Base-by-base conservation (phyloP, 2,329 filamentous ascomycete species). In the Cyanodermella asteris region DNA sequence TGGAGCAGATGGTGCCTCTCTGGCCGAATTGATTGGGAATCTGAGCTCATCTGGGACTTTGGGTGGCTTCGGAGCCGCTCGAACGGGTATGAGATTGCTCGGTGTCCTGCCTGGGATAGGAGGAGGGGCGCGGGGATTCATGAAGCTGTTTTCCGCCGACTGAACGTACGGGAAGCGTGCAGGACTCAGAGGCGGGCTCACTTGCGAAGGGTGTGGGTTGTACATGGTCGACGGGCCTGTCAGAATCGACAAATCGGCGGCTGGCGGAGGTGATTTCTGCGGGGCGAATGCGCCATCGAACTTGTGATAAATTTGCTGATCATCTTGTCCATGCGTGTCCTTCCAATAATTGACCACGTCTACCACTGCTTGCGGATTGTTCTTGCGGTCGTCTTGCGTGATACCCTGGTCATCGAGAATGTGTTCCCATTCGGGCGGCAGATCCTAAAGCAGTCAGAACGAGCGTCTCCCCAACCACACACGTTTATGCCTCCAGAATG, bases 331-430 rank as follows among this genome's bases (percentile, higher is more conserved):
- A 14, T 77, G 74, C 35, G 80, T 91, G 53, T 91, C 84, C 48
- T 93, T 90, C 59, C 91, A 94, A 47, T 94, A 94, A 31, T 74
- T 77, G 50, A 97, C 72, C 40, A 97, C 87, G 47, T 94, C 77
- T 43, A 90, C 73, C 53, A 93, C 81, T 30, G 84, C 82, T 49
- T 94, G 81, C 3, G 87, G 87, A 43, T 94, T 81, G 49, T 91
- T 76, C 46, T 84, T 77, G 49, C 90, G 76, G 47, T 94, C 87
- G 52, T 87, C 82, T 53, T 91, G 81, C 15, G 82, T 77, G 41
- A 97, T 93, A 35, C 87, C 87, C 49, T 78, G 91, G 49, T 91
- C 82, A 53, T 84, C 78, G 43, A 97, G 69, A 45, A 93, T 66
- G 32, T 80, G 73, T 53, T 94, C 84, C 87, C 87, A 97, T 63